phyloP scores from a whole-genome alignment of 148 eudicot species.

The Rheum nobile region DNA sequence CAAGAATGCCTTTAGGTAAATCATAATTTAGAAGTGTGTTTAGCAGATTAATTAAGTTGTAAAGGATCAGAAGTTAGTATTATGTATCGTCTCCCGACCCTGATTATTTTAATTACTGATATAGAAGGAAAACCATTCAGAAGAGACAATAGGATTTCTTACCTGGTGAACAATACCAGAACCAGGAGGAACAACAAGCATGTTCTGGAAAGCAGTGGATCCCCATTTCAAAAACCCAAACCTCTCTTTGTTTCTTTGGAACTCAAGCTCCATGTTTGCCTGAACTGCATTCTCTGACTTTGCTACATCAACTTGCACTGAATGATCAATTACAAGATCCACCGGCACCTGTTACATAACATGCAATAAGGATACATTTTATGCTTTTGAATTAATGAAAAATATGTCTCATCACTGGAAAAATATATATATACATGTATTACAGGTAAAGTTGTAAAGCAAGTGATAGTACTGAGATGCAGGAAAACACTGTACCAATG shows the following conservation, averaged over 20 bases:
- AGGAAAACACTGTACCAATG: slow-evolving; percentile 42
- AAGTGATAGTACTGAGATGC: neutral
- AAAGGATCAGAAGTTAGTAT: neutral
- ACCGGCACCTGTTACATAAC: slow-evolving; percentile 59
- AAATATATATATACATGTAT: neutral
- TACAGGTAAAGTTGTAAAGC: neutral
- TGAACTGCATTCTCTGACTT: slow-evolving; percentile 72
- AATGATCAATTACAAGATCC: slow-evolving; percentile 94
- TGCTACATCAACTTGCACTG: slow-evolving; percentile 92
- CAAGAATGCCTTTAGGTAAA: neutral
- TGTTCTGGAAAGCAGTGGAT: slow-evolving; percentile 83
- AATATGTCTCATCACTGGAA: neutral
- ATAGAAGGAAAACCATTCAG: neutral
- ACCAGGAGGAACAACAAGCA: slow-evolving; percentile 98
- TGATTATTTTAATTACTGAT: neutral
- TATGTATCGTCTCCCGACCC: neutral
- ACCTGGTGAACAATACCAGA: slow-evolving; percentile 99
- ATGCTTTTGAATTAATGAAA: neutral
- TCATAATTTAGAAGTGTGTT: neutral
- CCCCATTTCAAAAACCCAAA: slow-evolving; percentile 96
- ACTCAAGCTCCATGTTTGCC: slow-evolving; percentile 73
- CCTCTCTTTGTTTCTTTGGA: slow-evolving; percentile 75
- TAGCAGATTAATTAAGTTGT: neutral
- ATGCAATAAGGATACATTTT: neutral
- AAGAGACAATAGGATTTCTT: slow-evolving; percentile 1